Evolutionary conservation across 148 eudicot species (phyloP).

Genomic region (Bassia scoparia): DNA sequence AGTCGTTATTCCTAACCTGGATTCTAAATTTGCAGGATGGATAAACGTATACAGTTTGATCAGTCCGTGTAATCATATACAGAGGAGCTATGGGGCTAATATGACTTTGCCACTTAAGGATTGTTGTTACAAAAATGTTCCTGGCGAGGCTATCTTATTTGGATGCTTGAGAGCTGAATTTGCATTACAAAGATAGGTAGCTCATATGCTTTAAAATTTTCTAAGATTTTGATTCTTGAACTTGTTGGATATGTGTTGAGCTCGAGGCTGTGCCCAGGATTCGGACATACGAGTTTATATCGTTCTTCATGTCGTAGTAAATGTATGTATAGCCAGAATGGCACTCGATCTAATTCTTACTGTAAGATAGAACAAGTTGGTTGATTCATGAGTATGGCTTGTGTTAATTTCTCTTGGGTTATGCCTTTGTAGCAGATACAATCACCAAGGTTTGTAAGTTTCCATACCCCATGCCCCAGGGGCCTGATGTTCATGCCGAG

Average conservation of each 20-base stretch:
- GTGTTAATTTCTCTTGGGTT: no score
- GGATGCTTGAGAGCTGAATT: constrained; percentile 36
- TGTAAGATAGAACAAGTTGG: no score
- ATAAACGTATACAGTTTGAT: constrained; percentile 38
- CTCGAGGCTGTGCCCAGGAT: background rate
- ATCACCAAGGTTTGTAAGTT: no score
- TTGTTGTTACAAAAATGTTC: constrained; percentile 35
- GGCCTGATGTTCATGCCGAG: no score
- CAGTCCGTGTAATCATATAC: constrained; percentile 41
- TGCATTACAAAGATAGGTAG: constrained; percentile 40
- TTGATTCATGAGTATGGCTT: no score
- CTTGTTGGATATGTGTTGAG: background rate
- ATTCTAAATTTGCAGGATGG: constrained; percentile 28
- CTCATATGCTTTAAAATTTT: background rate
- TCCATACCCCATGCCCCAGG: no score
- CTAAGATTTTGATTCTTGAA: background rate
- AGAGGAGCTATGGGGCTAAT: constrained; percentile 29
- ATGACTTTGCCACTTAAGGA: constrained; percentile 37
- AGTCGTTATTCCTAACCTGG: background rate
- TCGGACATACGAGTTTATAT: background rate
- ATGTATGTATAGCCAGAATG: no score
- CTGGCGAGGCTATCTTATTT: constrained; percentile 40
- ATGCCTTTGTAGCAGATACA: no score
- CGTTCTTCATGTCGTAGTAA: no score
- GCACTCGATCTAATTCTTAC: no score